Evolutionary conservation across 495 filamentous ascomycete genomes (phyloP).

Genomic region (Platismatia glauca): DNA sequence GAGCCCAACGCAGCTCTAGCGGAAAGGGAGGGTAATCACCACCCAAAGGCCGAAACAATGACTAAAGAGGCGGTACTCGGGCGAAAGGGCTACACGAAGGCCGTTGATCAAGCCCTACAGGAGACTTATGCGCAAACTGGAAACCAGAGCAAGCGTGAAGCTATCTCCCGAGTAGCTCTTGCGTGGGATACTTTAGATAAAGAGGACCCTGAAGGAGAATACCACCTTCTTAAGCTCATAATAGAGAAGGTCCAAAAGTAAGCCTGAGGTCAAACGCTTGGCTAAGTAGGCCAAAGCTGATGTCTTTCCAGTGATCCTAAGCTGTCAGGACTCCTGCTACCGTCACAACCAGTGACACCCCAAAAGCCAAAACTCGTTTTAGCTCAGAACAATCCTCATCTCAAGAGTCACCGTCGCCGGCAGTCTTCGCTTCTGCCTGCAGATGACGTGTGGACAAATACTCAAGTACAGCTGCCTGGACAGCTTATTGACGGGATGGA

Average conservation of each 20-base stretch:
- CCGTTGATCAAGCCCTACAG: conserved; percentile 69
- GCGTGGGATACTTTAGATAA: conserved; percentile 78
- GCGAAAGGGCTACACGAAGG: conserved; percentile 66
- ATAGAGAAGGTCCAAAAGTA: conserved; percentile 50
- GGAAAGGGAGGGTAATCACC: conserved; percentile 39
- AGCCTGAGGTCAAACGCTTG: conserved; percentile 15
- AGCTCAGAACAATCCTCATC: conserved; percentile 75
- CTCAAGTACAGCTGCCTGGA: conserved; percentile 36
- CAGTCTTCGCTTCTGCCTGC: conserved; percentile 47
- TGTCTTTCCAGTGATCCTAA: conserved; percentile 39
- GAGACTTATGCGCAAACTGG: conserved; percentile 75
- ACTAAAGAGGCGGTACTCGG: conserved; percentile 78
- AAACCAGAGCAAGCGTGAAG: conserved; percentile 65
- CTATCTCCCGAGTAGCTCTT: conserved; percentile 67
- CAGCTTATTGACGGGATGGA: conserved; percentile 69
- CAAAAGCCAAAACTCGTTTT: conserved; percentile 59
- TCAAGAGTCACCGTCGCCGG: conserved; percentile 65
- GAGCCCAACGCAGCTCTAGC: conserved; percentile 29
- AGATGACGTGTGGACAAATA: conserved; percentile 32
- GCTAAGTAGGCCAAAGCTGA: not conserved
- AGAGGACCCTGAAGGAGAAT: conserved; percentile 84
- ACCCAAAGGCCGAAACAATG: conserved; percentile 34
- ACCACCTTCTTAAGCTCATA: conserved; percentile 66
- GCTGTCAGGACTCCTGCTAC: conserved; percentile 39
- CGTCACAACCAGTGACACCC: conserved; percentile 36